phyloP scores from a whole-genome alignment of 805 yeast species.

The Ogataea haglerorum region DNA sequence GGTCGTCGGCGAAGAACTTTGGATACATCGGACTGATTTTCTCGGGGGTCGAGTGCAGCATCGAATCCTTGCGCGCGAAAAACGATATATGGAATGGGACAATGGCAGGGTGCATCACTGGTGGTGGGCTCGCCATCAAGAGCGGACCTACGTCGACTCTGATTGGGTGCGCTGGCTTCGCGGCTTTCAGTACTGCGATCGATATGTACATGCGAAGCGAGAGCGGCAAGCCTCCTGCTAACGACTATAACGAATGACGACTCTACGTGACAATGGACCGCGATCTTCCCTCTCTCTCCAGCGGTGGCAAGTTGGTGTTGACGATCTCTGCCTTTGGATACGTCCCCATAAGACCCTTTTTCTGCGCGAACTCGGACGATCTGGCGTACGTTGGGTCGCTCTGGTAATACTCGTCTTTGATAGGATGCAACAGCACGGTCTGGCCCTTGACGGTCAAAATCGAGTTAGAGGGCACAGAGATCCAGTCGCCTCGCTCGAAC shows the following conservation, averaged over 20 bases:
- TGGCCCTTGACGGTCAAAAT: constrained; percentile 76
- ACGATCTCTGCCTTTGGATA: constrained; percentile 64
- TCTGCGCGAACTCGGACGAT: constrained; percentile 77
- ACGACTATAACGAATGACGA: constrained; percentile 68
- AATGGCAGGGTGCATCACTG: constrained; percentile 92
- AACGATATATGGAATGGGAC: constrained; percentile 91
- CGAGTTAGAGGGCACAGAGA: constrained; percentile 92
- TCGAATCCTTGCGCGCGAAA: constrained; percentile 83
- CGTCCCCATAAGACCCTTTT: constrained; percentile 91
- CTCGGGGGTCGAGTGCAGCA: constrained; percentile 87
- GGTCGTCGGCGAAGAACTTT: constrained; percentile 85
- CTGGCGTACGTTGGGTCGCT: constrained; percentile 64
- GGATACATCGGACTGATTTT: constrained; percentile 90
- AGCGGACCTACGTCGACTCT: constrained; percentile 92
- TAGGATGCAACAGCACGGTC: constrained; percentile 87
- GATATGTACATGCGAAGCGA: constrained; percentile 86
- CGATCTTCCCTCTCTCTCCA: constrained; percentile 66
- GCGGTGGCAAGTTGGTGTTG: constrained; percentile 63
- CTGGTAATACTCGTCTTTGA: constrained; percentile 83
- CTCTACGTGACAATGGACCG: constrained; percentile 16
- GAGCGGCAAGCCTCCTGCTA: constrained; percentile 74
- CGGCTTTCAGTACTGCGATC: constrained; percentile 88
- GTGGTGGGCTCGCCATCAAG: constrained; percentile 90
- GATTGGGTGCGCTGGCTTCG: constrained; percentile 96
- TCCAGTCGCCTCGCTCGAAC: constrained; percentile 97